Conservation (phyloP, 148 eudicot species). For the Polygonum aviculare region DNA sequence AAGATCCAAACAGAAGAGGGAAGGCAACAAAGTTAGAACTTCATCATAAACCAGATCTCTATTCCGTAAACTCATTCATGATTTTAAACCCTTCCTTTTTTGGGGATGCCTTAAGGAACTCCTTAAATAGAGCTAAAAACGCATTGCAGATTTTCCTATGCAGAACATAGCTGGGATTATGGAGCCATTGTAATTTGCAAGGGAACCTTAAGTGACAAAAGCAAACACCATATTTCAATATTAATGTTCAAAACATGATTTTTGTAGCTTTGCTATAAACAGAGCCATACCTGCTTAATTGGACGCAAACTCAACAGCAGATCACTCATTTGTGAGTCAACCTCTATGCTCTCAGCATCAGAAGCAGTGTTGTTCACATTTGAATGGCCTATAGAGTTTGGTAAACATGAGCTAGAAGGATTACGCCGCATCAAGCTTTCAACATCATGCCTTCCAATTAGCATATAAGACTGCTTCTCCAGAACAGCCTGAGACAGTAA, state of each 20-base stretch:
- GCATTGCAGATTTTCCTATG: background rate
- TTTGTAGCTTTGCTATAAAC: background rate
- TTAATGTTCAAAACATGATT: background rate
- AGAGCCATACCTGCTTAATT: slow-evolving; percentile 72
- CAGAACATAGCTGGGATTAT: background rate
- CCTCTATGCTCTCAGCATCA: slow-evolving; percentile 51
- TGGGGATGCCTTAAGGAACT: background rate
- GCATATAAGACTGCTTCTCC: slow-evolving; percentile 98
- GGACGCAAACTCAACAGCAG: slow-evolving; percentile 70
- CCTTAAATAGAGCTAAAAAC: background rate
- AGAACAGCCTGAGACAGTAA: slow-evolving; percentile 73
- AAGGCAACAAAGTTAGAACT: background rate
- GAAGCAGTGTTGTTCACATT: slow-evolving; percentile 36
- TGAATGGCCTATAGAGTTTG: slow-evolving; percentile 34
- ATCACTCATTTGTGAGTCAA: slow-evolving; percentile 78
- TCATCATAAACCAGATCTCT: background rate
- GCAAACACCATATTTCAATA: background rate
- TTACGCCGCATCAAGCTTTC: slow-evolving; percentile 85
- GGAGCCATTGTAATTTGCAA: background rate
- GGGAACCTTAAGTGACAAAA: background rate
- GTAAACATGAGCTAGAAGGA: slow-evolving; percentile 82
- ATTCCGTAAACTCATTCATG: background rate
- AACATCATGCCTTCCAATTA: slow-evolving; percentile 92
- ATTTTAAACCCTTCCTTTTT: background rate
- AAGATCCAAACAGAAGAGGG: slow-evolving; percentile 4